Conservation (phyloP, 192 early-diverging fungal genomes). For the Rhizoclosmatium sp. region DNA sequence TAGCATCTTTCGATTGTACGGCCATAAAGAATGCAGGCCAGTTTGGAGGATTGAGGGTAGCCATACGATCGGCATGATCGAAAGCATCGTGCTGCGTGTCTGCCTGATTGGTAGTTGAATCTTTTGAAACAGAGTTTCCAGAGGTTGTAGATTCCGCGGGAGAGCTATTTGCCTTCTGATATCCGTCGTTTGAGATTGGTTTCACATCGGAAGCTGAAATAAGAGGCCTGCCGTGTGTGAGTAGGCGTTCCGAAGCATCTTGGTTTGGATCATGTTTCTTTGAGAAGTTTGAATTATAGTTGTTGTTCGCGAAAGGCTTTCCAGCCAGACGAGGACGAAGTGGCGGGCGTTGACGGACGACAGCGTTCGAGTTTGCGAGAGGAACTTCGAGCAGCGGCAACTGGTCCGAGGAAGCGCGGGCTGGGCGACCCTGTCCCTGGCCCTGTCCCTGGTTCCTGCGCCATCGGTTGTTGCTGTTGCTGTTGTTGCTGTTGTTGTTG, state of each 20-base stretch:
- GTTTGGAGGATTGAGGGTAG: constrained; percentile 39
- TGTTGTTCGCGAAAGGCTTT: too few relatives aligned
- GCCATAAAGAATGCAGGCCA: constrained; percentile 38
- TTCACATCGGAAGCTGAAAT: constrained; percentile 1
- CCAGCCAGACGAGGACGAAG: too few relatives aligned
- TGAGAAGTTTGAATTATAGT: too few relatives aligned
- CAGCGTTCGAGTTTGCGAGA: too few relatives aligned
- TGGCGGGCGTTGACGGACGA: not conserved
- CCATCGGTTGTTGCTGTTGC: not conserved
- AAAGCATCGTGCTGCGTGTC: not conserved
- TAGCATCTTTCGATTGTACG: constrained; percentile 28
- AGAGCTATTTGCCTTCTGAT: not conserved
- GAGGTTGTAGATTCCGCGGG: not conserved
- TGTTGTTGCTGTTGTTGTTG: constrained; percentile 3
- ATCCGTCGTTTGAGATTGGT: not conserved
- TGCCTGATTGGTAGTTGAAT: not conserved
- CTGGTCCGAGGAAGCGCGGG: too few relatives aligned
- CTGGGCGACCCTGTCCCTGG: too few relatives aligned
- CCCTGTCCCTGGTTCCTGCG: not conserved
- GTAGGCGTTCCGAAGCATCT: not conserved
- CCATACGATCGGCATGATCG: not conserved
- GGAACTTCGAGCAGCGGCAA: too few relatives aligned
- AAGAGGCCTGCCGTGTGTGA: not conserved
- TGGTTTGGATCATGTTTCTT: not conserved
- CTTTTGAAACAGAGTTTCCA: not conserved